Base-by-base conservation (phyloP, 2,329 filamentous ascomycete genomes). In the Chrysoporthe austroafricana region DNA sequence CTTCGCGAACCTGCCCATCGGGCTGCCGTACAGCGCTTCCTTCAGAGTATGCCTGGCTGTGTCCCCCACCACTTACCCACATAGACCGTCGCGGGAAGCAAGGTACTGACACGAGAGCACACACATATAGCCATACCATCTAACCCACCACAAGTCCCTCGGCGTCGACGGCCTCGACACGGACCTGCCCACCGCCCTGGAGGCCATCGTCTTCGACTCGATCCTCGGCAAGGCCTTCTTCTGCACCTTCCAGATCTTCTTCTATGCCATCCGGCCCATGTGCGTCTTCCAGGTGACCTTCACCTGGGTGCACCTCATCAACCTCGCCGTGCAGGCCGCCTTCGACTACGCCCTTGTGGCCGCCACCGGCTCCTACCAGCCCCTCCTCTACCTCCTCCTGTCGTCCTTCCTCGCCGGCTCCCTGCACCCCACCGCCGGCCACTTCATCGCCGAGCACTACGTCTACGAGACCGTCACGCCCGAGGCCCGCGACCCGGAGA, bases 401-500 rank as follows among this genome's bases (percentile, higher is more conserved):
- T 96, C 91, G 75, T 96, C 92, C 63, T 98, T 99, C 85, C 86
- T 99, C 2, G 96, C 96, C 1, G 96, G 96, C 46, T 95, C 91
- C 59, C 86, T 99, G 43, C 96, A 99, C 81, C 96, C 96, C 3
- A 93, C 95, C 68, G 96, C 96, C 0, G 96, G 93, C 57, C 96
- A 99, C 82, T 99, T 99, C 84, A 99, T 99, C 79, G 94, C 96
- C 67, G 96, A 99, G 83, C 96, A 99, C 81, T 95, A 95, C 81
- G 91, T 95, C 72, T 94, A 93, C 76, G 84, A 89, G 73, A 88
- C 87, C 63, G 82, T 87, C 73, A 82, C 82, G 16, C 83, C 85
- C 21, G 81, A 83, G 11, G 85, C 87, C 67, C 80, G 77, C 63
- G 80, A 90, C 71, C 86, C 89, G 1, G 80, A 84, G 34, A 90